Percentiles rank a stretch among this genome's conserved stretches.
phyloP scores from a whole-genome alignment of 192 early-diverging fungal genomes.

The Spinellus fusiger region DNA sequence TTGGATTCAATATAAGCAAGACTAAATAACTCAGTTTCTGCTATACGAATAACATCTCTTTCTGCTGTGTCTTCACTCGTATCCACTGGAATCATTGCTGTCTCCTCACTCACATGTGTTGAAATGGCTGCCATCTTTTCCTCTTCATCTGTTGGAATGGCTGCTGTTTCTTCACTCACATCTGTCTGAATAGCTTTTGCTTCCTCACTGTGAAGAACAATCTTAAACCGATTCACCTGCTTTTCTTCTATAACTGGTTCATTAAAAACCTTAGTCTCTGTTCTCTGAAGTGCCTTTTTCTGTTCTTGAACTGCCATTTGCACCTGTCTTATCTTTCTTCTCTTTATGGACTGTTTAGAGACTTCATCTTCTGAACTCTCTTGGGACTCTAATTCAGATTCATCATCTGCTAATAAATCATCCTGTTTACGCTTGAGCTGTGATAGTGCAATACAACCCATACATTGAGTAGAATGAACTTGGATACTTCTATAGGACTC shows the following conservation, averaged over 20 bases:
- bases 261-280: neutral
- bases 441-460: neutral
- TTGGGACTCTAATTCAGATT: slow-evolving; percentile 40
- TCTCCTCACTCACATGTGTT: no score
- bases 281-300: slow-evolving; percentile 9
- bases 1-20: neutral
- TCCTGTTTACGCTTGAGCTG: slow-evolving; percentile 35
- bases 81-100: no score
- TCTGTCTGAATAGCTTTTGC: neutral
- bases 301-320: slow-evolving; percentile 5
- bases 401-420: slow-evolving; percentile 39
- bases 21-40: neutral
- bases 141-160: no score
- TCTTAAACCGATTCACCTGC: neutral
- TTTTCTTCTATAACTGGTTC: neutral
- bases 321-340: neutral
- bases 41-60: neutral
- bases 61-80: no score
- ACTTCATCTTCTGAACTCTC: slow-evolving; percentile 9
- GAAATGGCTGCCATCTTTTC: no score
- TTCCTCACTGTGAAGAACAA: neutral
- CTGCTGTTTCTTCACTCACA: neutral
- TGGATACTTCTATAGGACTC: neutral
- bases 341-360: neutral
- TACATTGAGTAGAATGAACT: neutral